A percentile compares a stretch with the other conserved stretches of the same genome.
These are phyloP conservation scores for Sphaerulina vaccinii DNA, from an alignment of 2,329 filamentous ascomycete genomes.

Conservation along the genomic window DNA sequence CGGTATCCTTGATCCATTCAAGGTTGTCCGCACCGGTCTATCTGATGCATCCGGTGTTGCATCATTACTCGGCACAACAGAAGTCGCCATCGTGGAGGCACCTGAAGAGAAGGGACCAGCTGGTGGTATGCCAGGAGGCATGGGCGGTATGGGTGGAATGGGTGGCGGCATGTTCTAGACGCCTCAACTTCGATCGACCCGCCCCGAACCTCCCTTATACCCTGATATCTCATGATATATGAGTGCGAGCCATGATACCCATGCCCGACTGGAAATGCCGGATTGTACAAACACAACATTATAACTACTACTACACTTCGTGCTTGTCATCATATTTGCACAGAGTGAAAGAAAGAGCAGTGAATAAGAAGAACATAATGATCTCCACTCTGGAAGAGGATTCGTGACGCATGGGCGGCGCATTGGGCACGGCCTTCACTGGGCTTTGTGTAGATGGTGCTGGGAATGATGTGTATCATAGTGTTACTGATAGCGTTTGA, in stretches of 20 bases:
- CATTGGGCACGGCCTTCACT: constrained; percentile 10
- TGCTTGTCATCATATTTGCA: constrained; percentile 10
- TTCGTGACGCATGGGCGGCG: constrained; percentile 12
- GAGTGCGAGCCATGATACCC: constrained; percentile 23
- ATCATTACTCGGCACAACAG: constrained; percentile 93
- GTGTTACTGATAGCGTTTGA: constrained; percentile 20
- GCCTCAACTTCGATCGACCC: constrained; percentile 2
- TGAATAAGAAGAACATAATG: constrained; percentile 7
- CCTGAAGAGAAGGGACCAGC: constrained; percentile 80
- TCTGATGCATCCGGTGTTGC: constrained; percentile 94
- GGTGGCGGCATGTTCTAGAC: constrained; percentile 43
- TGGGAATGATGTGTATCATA: constrained; percentile 15
- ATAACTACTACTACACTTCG: constrained; percentile 13
- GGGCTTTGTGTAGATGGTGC: constrained; percentile 9
- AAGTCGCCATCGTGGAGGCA: constrained; percentile 96
- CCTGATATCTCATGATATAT: constrained; percentile 22
- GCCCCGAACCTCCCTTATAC: constrained; percentile 4
- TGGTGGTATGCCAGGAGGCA: constrained; percentile 50
- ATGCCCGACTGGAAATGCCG: constrained; percentile 12
- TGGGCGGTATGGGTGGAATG: constrained; percentile 63
- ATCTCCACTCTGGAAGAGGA: constrained; percentile 18
- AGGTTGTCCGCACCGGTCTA: constrained; percentile 96
- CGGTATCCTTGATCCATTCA: constrained; percentile 98
- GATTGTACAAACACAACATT: constrained; percentile 17
- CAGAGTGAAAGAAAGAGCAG: constrained; percentile 1